These are phyloP conservation scores for Blastomyces gilchristii DNA, from an alignment of 2,329 filamentous ascomycete genomes.

Conservation along the genomic window DNA sequence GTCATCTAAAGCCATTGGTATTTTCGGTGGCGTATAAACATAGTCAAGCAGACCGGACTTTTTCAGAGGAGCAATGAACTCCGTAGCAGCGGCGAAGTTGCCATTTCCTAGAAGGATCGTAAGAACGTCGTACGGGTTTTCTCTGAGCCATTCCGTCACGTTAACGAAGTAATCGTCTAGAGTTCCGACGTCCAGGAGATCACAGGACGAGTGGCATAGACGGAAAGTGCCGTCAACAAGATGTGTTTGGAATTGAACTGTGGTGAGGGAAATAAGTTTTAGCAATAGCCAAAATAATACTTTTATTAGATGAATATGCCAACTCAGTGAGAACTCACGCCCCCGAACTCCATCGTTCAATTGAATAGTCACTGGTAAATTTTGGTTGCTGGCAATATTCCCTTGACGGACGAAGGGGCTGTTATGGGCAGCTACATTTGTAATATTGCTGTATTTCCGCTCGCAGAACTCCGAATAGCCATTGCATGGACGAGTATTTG, in stretches of 20 bases:
- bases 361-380: conserved; percentile 55
- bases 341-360: conserved; percentile 62
- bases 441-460: conserved; percentile 72
- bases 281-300: neutral
- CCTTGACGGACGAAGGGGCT: conserved; percentile 62
- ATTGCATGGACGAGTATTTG: conserved; percentile 73
- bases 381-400: conserved; percentile 68
- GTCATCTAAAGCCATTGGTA: conserved; percentile 60
- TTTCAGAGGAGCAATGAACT: conserved; percentile 60
- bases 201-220: conserved; percentile 78
- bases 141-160: conserved; percentile 61
- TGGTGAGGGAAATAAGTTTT: neutral
- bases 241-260: conserved; percentile 53
- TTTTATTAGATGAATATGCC: neutral
- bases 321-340: conserved; percentile 36
- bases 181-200: conserved; percentile 69
- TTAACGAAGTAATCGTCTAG: conserved; percentile 61
- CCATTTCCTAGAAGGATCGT: conserved; percentile 79
- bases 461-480: conserved; percentile 65
- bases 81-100: conserved; percentile 56
- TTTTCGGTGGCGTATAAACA: conserved; percentile 60
- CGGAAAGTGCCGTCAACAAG: conserved; percentile 50
- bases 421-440: conserved; percentile 68
- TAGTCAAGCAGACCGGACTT: conserved; percentile 61
- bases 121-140: conserved; percentile 76